Percentiles rank a stretch among this genome's conserved stretches.
Evolutionary conservation across 2,329 filamentous ascomycete genomes (phyloP).

Genomic region (Fusarium zealandicum): DNA sequence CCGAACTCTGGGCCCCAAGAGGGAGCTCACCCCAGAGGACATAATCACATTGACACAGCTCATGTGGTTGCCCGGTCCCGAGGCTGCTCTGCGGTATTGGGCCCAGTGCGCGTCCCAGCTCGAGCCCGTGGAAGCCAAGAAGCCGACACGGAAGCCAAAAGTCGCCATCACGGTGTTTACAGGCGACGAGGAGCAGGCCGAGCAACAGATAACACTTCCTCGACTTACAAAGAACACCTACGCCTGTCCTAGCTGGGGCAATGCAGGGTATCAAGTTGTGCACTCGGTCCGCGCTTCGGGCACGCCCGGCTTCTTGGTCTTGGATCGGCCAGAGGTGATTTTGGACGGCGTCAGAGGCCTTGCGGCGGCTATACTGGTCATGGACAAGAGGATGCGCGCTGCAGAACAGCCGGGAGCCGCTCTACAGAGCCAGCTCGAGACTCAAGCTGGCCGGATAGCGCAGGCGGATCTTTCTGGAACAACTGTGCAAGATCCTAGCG

Average conservation of each 20-base stretch:
- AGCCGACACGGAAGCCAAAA: constrained; percentile 45
- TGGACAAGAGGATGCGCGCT: constrained; percentile 49
- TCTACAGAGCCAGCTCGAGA: constrained; percentile 47
- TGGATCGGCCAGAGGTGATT: constrained; percentile 58
- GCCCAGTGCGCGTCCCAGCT: constrained; percentile 52
- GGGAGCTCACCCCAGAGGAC: constrained; percentile 57
- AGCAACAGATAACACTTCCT: constrained; percentile 31
- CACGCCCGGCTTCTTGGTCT: constrained; percentile 54
- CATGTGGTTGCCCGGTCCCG: constrained; percentile 72
- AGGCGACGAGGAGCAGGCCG: constrained; percentile 42
- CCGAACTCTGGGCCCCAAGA: constrained; percentile 49
- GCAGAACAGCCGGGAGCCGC: constrained; percentile 36
- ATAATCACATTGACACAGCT: constrained; percentile 67
- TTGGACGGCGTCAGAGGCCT: constrained; percentile 51
- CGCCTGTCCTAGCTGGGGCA: constrained; percentile 59
- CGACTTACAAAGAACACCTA: constrained; percentile 45
- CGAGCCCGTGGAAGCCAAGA: constrained; percentile 40
- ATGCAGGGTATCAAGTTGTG: constrained; percentile 52
- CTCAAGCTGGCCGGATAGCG: constrained; percentile 26
- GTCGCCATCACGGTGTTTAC: constrained; percentile 58
- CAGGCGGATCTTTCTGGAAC: constrained; percentile 41
- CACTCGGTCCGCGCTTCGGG: constrained; percentile 51
- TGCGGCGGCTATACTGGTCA: constrained; percentile 48
- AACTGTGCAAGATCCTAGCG: constrained; percentile 35
- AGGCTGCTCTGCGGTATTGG: constrained; percentile 66